Percentiles rank a stretch among this genome's conserved stretches.
Evolutionary conservation across 371 early-diverging fungal species (phyloP).

Genomic region (Capillidium heterosporum): DNA sequence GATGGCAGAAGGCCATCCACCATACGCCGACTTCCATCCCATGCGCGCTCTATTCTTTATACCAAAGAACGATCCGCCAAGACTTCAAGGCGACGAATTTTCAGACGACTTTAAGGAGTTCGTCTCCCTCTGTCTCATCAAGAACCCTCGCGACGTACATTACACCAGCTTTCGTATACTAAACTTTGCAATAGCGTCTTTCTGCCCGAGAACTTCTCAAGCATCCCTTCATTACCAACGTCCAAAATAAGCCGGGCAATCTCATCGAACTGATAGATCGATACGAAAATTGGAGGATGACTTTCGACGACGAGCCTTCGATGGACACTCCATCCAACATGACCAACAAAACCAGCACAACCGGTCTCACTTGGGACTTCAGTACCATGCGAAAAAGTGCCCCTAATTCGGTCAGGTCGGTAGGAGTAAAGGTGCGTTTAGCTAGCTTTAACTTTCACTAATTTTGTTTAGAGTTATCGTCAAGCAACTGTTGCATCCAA

Average conservation of each 20-base stretch:
- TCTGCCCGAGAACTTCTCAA: constrained; percentile 1
- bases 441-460: neutral
- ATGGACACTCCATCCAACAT: neutral
- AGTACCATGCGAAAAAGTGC: constrained; percentile 2
- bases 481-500: neutral
- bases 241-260: constrained; percentile 5
- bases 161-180: neutral
- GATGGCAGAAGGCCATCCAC: constrained; percentile 83
- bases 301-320: constrained; percentile 3
- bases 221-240: constrained; percentile 5
- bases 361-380: constrained; percentile 7
- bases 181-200: neutral
- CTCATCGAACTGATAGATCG: constrained; percentile 5
- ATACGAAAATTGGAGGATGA: constrained; percentile 5
- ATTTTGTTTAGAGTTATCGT: neutral
- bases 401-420: neutral
- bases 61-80: constrained; percentile 84
- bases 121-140: constrained; percentile 70
- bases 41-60: constrained; percentile 86
- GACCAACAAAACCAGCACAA: neutral
- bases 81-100: constrained; percentile 47
- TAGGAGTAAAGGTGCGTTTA: neutral
- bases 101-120: constrained; percentile 83
- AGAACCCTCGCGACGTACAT: constrained; percentile 54
- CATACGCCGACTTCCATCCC: constrained; percentile 81